Evolutionary conservation across 768 basidiomycete genomes (phyloP).

Genomic region (Strobilomyces echinocephalus): DNA sequence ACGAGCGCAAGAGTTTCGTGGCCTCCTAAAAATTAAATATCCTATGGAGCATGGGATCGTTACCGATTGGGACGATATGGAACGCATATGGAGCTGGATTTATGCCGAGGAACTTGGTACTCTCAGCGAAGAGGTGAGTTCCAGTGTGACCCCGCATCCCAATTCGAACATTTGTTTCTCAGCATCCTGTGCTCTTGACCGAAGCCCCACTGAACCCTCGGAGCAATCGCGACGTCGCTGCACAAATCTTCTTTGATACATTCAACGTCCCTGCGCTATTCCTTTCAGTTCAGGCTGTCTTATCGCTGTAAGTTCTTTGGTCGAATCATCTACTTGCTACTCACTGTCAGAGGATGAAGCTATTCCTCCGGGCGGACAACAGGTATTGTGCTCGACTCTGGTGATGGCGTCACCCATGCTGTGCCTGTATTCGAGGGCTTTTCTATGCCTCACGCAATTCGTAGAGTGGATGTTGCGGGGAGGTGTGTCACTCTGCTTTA

Average conservation of each 20-base stretch:
- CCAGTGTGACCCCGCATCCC: not conserved
- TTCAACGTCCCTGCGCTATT: conserved; percentile 99
- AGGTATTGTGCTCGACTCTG: conserved; percentile 98
- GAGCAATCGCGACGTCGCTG: conserved; percentile 92
- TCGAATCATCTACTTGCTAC: not conserved
- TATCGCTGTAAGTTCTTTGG: conserved; percentile 75
- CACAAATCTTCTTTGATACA: conserved; percentile 99
- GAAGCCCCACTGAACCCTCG: conserved; percentile 97
- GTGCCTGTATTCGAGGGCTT: conserved; percentile 99
- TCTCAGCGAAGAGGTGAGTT: conserved; percentile 86
- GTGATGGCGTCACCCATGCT: conserved; percentile 97
- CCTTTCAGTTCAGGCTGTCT: conserved; percentile 94
- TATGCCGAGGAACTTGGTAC: conserved; percentile 95
- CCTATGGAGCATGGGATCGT: conserved; percentile 99
- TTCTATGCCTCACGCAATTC: conserved; percentile 97
- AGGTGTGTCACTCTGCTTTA: conserved; percentile 43
- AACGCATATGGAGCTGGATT: conserved; percentile 98
- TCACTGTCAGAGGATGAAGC: conserved; percentile 40
- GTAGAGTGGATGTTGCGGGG: conserved; percentile 94
- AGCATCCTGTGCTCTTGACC: conserved; percentile 97
- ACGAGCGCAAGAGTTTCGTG: conserved; percentile 92
- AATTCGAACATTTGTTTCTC: conserved; percentile 11
- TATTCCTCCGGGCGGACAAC: conserved; percentile 98
- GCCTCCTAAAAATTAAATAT: conserved; percentile 95
- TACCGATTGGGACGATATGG: conserved; percentile 99